Evolutionary conservation across 805 yeast species (phyloP).

Genomic region (Yarrowia sp.): DNA sequence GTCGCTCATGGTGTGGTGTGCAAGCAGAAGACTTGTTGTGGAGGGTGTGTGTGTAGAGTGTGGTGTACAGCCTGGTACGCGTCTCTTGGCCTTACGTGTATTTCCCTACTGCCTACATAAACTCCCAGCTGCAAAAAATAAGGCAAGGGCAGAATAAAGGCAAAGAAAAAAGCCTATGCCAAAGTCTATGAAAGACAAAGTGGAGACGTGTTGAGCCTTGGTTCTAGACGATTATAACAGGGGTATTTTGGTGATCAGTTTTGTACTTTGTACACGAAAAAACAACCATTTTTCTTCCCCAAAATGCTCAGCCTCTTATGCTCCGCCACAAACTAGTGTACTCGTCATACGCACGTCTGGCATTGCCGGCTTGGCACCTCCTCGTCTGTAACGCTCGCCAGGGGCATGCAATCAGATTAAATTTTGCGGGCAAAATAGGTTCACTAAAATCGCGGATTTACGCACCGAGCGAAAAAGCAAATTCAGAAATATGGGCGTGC

Average conservation of each 20-base stretch:
- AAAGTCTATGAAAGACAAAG: neutral
- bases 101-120: neutral
- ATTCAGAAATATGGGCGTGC: neutral
- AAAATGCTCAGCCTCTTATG: neutral
- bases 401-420: slow-evolving; percentile 1
- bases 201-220: neutral
- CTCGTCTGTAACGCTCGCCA: slow-evolving; percentile 13
- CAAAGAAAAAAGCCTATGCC: neutral
- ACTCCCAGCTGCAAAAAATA: neutral
- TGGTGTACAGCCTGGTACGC: neutral
- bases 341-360: neutral
- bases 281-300: too few relatives aligned
- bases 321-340: neutral
- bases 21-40: neutral
- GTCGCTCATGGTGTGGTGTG: neutral
- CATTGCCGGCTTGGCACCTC: slow-evolving; percentile 15
- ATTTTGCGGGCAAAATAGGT: neutral
- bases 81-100: neutral
- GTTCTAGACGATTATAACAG: too few relatives aligned
- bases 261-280: too few relatives aligned
- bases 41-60: neutral
- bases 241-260: too few relatives aligned
- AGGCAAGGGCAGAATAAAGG: slow-evolving; percentile 2
- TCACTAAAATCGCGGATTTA: neutral
- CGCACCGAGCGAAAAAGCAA: slow-evolving; percentile 11